Evolutionary conservation across 169 alveolate species (phyloP), one percentile per base, ranked within the genome.

Genomic region (Eimeria maxima): DNA sequence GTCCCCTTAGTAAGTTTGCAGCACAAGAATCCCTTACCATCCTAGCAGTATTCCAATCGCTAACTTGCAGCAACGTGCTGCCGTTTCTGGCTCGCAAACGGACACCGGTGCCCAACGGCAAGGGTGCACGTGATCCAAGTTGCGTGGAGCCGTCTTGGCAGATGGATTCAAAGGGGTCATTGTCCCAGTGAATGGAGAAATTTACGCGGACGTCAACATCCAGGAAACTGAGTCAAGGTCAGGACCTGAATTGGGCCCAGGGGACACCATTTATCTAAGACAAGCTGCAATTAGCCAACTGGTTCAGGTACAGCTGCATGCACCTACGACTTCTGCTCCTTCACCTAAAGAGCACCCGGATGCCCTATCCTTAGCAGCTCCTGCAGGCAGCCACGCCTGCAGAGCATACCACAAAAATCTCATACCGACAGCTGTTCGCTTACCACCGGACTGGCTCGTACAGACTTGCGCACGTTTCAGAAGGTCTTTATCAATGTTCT

Each of bases 241-340:
- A 33, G 50, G 67, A 11, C 3, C 65, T 16, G 94, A 33, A 29
- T 27, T 27, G 57, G 24, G 45, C 14, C 42, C 38, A 0, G 94
- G 84, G 29, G 83, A 45, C 10, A 87, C 81, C 50, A 44, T 63
- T 27, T 87, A 87, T 27, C 53, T 87, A 65, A 38, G 81, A 29
- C 71, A 60, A 65, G 94, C 81, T 24, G 74, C 83, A 13, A 63
- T 87, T n/a, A 44, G 53, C 44, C 94, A 87, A 63, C 42, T 87
- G 57, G 13, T 87, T 42, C 94, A 87, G 94, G 94, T 87, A 65
- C 94, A 87, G 44, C 65, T 20, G 71, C 84, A 60, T 2, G 45
- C 45, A 53, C 18, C 38, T 50, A 14, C 14, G 18, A 50, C 55
- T 16, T 73, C 38, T 16, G 14, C 29, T 38, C 53, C n/a, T 50